Evolutionary conservation across 352 stramenopile genomes (phyloP).

Genomic region (Phytophthora cryptogea): DNA sequence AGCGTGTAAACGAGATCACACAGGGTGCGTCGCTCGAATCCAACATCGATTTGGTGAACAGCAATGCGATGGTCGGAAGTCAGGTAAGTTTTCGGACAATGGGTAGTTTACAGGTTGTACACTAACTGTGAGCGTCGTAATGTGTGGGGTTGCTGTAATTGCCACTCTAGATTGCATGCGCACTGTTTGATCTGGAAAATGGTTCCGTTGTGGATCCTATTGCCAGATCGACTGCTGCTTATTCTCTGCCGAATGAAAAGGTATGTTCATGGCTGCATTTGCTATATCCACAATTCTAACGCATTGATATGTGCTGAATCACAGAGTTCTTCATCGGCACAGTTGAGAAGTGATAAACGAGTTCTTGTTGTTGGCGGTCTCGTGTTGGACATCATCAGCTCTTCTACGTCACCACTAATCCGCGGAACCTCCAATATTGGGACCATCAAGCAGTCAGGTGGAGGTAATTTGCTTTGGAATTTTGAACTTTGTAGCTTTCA

Average conservation of each 20-base stretch:
- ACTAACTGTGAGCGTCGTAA: not conserved
- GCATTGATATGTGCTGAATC: constrained; percentile 2
- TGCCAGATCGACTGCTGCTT: constrained; percentile 19
- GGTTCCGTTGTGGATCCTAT: constrained; percentile 16
- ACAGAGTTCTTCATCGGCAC: constrained; percentile 9
- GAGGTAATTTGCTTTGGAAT: constrained; percentile 36
- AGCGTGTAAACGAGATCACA: constrained; percentile 94
- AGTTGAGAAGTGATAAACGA: constrained; percentile 20
- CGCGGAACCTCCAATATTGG: constrained; percentile 89
- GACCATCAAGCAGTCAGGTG: constrained; percentile 79
- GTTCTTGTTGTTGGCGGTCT: constrained; percentile 89
- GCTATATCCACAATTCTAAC: constrained; percentile 3
- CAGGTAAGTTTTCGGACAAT: constrained; percentile 63
- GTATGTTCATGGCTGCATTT: constrained; percentile 25
- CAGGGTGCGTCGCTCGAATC: constrained; percentile 90
- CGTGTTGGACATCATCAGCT: constrained; percentile 88
- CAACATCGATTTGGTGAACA: constrained; percentile 97
- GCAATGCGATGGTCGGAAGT: constrained; percentile 95
- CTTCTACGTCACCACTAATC: constrained; percentile 67
- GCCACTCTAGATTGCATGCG: constrained; percentile 54
- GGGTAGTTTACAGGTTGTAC: not conserved
- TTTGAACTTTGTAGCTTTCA: not conserved
- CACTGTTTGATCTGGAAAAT: constrained; percentile 66
- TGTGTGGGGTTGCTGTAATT: not conserved
- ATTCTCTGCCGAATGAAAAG: constrained; percentile 55